phyloP scores from a whole-genome alignment of 768 basidiomycete species.

The Mycena amicta region DNA sequence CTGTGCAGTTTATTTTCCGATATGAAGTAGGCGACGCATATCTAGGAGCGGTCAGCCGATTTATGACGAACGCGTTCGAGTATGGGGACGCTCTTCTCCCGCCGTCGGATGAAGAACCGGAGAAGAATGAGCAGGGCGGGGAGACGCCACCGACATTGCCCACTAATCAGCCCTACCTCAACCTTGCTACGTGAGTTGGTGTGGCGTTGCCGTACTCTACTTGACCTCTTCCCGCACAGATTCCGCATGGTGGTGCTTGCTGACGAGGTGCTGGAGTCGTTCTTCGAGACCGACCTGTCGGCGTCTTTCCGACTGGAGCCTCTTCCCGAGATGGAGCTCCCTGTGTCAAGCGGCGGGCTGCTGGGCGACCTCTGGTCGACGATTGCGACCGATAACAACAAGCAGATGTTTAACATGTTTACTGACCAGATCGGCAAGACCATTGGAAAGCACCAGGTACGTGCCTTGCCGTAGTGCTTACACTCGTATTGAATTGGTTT shows the following conservation, averaged over 20 bases:
- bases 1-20: conserved; percentile 90
- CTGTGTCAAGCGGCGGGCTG: conserved; percentile 59
- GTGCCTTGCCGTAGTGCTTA: conserved; percentile 16
- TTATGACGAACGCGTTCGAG: conserved; percentile 98
- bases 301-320: conserved; percentile 83
- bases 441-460: conserved; percentile 88
- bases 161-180: conserved; percentile 89
- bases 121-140: conserved; percentile 36
- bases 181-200: conserved; percentile 73
- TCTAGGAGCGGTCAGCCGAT: conserved; percentile 92
- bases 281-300: conserved; percentile 92
- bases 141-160: conserved; percentile 53
- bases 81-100: conserved; percentile 93
- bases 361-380: conserved; percentile 87
- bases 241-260: conserved; percentile 99
- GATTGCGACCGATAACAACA: conserved; percentile 89
- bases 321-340: conserved; percentile 67
- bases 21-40: conserved; percentile 96
- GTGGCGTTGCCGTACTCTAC: conserved; percentile 4
- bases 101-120: conserved; percentile 39
- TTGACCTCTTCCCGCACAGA: conserved; percentile 37
- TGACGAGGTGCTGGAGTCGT: conserved; percentile 93
- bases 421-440: conserved; percentile 95
- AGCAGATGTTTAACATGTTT: conserved; percentile 89
- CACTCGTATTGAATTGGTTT: background rate